Base-by-base conservation (phyloP, 2,329 filamentous ascomycete genomes). In the Diaporthe sp. region DNA sequence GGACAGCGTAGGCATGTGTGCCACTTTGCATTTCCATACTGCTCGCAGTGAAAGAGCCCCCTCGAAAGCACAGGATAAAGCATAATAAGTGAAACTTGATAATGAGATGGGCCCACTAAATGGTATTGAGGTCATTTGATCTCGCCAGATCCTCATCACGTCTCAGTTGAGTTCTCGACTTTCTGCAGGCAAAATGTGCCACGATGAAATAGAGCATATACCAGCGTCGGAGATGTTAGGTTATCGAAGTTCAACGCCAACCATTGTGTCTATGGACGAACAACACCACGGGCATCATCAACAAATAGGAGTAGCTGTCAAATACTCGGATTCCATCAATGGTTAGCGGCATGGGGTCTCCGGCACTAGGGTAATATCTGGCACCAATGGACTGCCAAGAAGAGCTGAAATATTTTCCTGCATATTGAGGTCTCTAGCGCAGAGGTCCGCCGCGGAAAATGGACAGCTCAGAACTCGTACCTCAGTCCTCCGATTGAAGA, bases 341-440 rank as follows among this genome's bases (percentile, higher is more conserved):
- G 8, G 9, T 15, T 6, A 30, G 22, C 13, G 13, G 30, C 44
- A 3, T 37, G 3, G 30, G 44, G 42, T 30, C 13, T 5, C 13
- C 19, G 30, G 27, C 39, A 42, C 58, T 47, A 65, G 32, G 39
- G 10, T 47, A n/a, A n/a, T n/a, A 30, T 22, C 42, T 66, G 22
- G 22, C 19, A 37, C 61, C 30, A 25, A 19, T 66, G 22, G 50
- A 66, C 63, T 37, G 61, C 63, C 63, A 66, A 66, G 61, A 66
- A 25, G 63, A 66, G 63, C 63, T 66, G 63, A 66, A 66, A 39
- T 51, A 17, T 1, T 8, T 19, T 47, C 44, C n/a, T 37, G 63
- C 44, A 13, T 35, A 42, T 27, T 47, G 39, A 32, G 12, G 27
- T 1, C 22, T 25, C 44, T 51, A 50, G 61, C 42, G 42, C 30